Conservation (phyloP, 768 basidiomycete genomes). For the Boletus fagicola region DNA sequence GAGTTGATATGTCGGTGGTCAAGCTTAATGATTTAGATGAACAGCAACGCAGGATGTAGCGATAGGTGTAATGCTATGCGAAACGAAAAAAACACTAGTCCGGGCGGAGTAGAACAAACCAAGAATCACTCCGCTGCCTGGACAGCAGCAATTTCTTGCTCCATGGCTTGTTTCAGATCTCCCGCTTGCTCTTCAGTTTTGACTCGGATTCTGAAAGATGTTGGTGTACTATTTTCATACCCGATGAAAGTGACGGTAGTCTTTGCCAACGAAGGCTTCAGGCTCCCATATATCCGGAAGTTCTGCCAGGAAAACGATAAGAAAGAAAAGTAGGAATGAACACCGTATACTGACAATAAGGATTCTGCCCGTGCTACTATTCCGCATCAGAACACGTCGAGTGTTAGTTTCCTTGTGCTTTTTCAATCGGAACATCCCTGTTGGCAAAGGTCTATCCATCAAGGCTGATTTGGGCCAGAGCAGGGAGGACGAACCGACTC, state of each 20-base stretch:
- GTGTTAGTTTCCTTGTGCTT: conserved; percentile 62
- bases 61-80: conserved; percentile 25
- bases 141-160: conserved; percentile 57
- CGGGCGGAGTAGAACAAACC: background rate
- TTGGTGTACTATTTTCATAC: conserved; percentile 54
- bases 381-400: conserved; percentile 66
- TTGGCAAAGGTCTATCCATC: background rate
- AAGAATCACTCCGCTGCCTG: conserved; percentile 21
- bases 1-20: background rate
- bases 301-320: conserved; percentile 48
- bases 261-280: conserved; percentile 53
- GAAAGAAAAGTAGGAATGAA: background rate
- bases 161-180: conserved; percentile 56
- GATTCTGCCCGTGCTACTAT: conserved; percentile 73
- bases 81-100: background rate
- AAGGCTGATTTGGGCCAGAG: background rate
- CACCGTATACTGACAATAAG: conserved; percentile 53
- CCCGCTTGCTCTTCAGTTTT: conserved; percentile 57
- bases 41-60: conserved; percentile 25
- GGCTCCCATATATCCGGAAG: conserved; percentile 60
- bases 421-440: conserved; percentile 71
- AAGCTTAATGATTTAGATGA: conserved; percentile 3
- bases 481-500: conserved; percentile 52
- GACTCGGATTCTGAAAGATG: conserved; percentile 61
- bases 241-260: conserved; percentile 65